These are phyloP conservation scores for Hypoxylon sp. DNA, from an alignment of 2,329 filamentous ascomycete genomes.

Conservation along the genomic window DNA sequence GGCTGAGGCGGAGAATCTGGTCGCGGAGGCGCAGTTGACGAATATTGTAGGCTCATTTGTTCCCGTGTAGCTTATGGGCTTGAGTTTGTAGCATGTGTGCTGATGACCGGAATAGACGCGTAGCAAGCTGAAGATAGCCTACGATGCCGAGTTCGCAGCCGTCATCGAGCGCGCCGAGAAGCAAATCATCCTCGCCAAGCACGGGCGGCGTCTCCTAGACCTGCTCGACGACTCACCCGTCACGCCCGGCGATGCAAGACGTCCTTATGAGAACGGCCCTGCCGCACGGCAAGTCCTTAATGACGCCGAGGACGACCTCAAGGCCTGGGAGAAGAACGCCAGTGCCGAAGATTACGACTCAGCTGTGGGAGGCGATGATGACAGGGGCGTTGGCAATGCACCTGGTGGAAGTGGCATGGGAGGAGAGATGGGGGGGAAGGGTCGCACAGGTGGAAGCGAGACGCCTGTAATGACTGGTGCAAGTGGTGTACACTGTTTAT, in stretches of 20 bases:
- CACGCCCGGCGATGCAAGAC: conserved; percentile 83
- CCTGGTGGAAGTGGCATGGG: background rate
- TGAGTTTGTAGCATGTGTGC: background rate
- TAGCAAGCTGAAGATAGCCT: conserved; percentile 95
- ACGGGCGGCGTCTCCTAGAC: conserved; percentile 85
- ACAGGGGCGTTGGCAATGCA: background rate
- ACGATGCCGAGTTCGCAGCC: conserved; percentile 86
- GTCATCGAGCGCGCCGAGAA: conserved; percentile 97
- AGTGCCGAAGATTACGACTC: conserved; percentile 53
- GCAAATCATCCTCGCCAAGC: conserved; percentile 92
- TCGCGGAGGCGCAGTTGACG: conserved; percentile 95
- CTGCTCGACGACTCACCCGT: conserved; percentile 91
- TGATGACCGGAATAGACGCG: conserved; percentile 72
- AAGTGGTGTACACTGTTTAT: conserved; percentile 14
- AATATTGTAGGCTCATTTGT: conserved; percentile 89
- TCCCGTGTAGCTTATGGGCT: background rate
- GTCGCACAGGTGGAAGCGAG: conserved; percentile 21
- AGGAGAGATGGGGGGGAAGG: conserved; percentile 8
- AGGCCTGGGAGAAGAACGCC: conserved; percentile 73
- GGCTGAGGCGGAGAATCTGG: conserved; percentile 94
- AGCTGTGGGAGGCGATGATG: conserved; percentile 18
- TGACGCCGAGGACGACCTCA: conserved; percentile 90
- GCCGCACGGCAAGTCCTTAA: conserved; percentile 88
- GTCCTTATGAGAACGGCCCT: conserved; percentile 73
- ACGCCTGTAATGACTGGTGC: conserved; percentile 27